Conservation (phyloP, 495 filamentous ascomycete genomes). For the Neurospora sp. region DNA sequence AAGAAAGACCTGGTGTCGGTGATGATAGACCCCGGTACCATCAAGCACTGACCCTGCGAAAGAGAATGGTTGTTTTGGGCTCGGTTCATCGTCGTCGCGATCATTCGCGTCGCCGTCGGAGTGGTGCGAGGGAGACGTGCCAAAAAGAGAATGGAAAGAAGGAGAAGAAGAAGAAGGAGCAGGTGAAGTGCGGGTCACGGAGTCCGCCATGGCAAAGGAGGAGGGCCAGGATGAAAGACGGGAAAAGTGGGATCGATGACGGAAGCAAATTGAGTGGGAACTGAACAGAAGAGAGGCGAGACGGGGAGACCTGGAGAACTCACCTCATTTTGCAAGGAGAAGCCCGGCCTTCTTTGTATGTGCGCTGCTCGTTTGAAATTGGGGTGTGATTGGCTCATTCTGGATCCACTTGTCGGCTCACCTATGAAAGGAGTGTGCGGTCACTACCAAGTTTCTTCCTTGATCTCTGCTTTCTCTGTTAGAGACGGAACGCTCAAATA, state of each 20-base stretch:
- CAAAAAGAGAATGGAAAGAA: background rate
- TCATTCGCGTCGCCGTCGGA: background rate
- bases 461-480: background rate
- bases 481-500: background rate
- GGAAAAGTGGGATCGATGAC: background rate
- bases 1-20: background rate
- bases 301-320: background rate
- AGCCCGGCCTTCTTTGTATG: background rate
- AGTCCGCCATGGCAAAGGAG: background rate
- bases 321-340: background rate
- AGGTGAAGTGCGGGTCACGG: background rate
- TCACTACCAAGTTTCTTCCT: background rate
- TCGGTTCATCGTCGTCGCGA: background rate
- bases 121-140: background rate
- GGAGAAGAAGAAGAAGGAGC: background rate
- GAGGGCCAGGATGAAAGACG: background rate
- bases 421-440: background rate
- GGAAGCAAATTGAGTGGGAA: background rate
- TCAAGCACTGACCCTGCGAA: constrained; percentile 1
- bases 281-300: background rate
- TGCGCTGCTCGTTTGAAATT: background rate
- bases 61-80: constrained; percentile 1
- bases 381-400: background rate
- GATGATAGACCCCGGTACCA: constrained; percentile 6
- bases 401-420: background rate